A percentile compares a stretch with the other conserved stretches of the same genome.
These are phyloP conservation scores for Curvularia sp. DNA, from an alignment of 2,329 filamentous ascomycete species.

Conservation along the genomic window DNA sequence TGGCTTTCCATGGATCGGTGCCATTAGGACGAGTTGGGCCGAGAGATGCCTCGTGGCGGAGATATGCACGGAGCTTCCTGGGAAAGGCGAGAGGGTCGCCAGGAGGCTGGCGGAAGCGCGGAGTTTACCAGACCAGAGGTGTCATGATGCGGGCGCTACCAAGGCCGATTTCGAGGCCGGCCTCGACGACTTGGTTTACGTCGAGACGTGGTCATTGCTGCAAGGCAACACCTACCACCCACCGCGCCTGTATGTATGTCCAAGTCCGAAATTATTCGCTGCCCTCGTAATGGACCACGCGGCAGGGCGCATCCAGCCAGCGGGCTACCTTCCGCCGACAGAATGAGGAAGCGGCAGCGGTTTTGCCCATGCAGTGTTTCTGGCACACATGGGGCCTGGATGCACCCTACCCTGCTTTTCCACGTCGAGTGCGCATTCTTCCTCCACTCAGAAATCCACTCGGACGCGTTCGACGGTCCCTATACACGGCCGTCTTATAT, in stretches of 20 bases:
- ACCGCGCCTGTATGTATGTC: conserved; percentile 13
- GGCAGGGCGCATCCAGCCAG: conserved; percentile 19
- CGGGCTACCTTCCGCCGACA: conserved; percentile 40
- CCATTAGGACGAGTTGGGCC: conserved; percentile 32
- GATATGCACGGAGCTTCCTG: conserved; percentile 21
- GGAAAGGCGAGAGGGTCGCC: conserved; percentile 6
- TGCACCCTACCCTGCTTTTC: conserved; percentile 19
- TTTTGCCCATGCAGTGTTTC: conserved; percentile 20
- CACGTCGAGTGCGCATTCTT: conserved; percentile 14
- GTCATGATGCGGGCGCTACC: conserved; percentile 10
- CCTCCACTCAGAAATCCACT: conserved; percentile 31
- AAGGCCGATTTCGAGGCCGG: conserved; percentile 26
- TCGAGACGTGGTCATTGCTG: conserved; percentile 18
- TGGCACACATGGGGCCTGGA: conserved; percentile 24
- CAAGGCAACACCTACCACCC: conserved; percentile 16
- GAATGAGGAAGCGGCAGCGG: conserved; percentile 28
- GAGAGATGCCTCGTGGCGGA: conserved; percentile 40
- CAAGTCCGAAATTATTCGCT: conserved; percentile 20
- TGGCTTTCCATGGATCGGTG: conserved; percentile 40
- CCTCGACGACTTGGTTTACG: conserved; percentile 17
- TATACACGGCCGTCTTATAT: neutral
- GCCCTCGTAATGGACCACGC: conserved; percentile 15
- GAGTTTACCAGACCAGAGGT: conserved; percentile 20
- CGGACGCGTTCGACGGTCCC: neutral
- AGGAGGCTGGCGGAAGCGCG: conserved; percentile 25